Conservation (phyloP, 257 asterid genomes). For the Salvia splendens region DNA sequence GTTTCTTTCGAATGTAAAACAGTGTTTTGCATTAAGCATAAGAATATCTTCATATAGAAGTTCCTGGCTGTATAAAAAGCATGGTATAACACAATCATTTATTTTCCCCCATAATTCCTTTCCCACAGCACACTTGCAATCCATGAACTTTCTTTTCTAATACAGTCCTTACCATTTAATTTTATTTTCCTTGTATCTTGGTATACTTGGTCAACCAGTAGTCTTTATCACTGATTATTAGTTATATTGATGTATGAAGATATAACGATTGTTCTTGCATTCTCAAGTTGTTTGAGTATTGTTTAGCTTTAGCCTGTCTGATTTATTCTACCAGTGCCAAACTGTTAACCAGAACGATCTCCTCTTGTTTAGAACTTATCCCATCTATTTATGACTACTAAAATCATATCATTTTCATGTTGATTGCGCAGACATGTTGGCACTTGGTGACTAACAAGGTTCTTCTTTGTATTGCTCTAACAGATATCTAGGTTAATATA, state of each 20-base stretch:
- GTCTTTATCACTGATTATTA: not conserved
- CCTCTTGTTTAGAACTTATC: not conserved
- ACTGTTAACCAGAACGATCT: not conserved
- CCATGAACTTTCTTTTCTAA: not conserved
- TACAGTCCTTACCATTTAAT: not conserved
- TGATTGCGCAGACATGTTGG: conserved; percentile 2
- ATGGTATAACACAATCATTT: conserved; percentile 3
- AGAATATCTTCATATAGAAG: not conserved
- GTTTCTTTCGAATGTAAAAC: not conserved
- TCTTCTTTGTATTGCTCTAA: conserved; percentile 25
- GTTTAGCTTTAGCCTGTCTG: not conserved
- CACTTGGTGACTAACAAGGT: conserved; percentile 23
- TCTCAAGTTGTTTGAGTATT: not conserved
- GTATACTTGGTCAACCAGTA: not conserved
- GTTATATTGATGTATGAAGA: not conserved
- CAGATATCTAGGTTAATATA: conserved; percentile 63
- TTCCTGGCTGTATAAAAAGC: not conserved
- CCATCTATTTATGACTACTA: not conserved
- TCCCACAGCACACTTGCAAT: not conserved
- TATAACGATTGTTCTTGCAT: not conserved
- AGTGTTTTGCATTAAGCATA: not conserved
- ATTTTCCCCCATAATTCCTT: not conserved
- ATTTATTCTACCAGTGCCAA: not conserved
- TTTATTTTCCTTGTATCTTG: not conserved
- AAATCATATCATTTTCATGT: not conserved